These are phyloP conservation scores for Vicia villosa DNA, from an alignment of 306 rosid species.

Conservation along the genomic window DNA sequence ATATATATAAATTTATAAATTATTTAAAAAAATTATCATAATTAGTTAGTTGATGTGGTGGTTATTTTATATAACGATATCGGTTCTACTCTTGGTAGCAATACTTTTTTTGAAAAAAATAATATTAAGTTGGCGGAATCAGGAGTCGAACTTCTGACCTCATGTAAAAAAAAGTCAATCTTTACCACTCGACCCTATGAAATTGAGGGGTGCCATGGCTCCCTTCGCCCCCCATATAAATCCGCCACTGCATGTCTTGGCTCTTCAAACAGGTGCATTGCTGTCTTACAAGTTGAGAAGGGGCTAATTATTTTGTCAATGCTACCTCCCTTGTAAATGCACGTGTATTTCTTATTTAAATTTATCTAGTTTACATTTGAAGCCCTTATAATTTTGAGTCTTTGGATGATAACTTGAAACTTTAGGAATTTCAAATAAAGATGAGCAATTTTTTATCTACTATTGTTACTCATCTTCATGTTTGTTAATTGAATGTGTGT, in stretches of 20 bases:
- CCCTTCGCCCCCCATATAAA: no score
- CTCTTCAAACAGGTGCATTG: neutral
- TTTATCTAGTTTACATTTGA: conserved; percentile 16
- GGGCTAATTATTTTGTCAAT: conserved; percentile 2
- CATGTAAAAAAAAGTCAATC: no score
- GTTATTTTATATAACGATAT: no score
- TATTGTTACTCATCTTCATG: conserved; percentile 1
- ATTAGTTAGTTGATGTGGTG: no score
- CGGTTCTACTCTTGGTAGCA: no score
- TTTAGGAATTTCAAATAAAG: conserved; percentile 19
- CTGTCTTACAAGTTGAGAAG: conserved; percentile 2
- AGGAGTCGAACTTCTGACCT: no score
- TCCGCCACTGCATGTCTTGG: conserved; percentile 12
- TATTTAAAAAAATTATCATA: no score
- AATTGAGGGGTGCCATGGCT: no score
- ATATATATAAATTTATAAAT: no score
- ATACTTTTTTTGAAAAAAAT: no score
- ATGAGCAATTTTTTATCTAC: neutral
- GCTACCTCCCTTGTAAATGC: neutral
- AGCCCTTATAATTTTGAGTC: neutral
- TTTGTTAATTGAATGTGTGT: neutral
- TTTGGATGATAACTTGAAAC: conserved; percentile 6
- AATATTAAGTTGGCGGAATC: no score
- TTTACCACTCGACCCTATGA: no score
- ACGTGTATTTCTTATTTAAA: neutral